Conservation (phyloP, 2,329 filamentous ascomycete genomes). For the Pseudogymnoascus sp. region DNA sequence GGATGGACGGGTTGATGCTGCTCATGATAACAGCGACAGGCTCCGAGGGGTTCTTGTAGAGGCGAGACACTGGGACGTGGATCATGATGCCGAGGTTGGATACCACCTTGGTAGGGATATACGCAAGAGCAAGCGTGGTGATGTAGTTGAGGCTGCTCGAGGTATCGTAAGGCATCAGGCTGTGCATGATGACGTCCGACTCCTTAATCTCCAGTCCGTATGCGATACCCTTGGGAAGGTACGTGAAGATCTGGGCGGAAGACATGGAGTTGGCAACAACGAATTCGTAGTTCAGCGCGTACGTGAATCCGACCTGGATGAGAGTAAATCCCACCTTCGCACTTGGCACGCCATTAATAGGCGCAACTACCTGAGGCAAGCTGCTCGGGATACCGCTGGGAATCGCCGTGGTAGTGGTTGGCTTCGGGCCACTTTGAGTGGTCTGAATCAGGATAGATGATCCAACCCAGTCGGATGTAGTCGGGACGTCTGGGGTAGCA, state of each 20-base stretch:
- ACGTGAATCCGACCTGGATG: slow-evolving; percentile 79
- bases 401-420: slow-evolving; percentile 23
- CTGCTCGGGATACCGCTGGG: slow-evolving; percentile 51
- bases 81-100: slow-evolving; percentile 61
- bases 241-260: slow-evolving; percentile 76
- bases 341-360: slow-evolving; percentile 51
- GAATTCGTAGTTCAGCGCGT: slow-evolving; percentile 74
- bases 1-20: slow-evolving; percentile 76
- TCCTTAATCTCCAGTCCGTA: slow-evolving; percentile 44
- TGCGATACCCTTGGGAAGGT: slow-evolving; percentile 62
- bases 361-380: slow-evolving; percentile 69
- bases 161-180: slow-evolving; percentile 71
- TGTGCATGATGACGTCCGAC: slow-evolving; percentile 58
- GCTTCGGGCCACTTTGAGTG: neutral
- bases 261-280: slow-evolving; percentile 64
- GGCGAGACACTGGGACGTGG: slow-evolving; percentile 57
- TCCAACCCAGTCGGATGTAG: slow-evolving; percentile 5
- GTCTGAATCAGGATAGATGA: neutral
- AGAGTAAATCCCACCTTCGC: slow-evolving; percentile 50
- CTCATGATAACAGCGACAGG: slow-evolving; percentile 66
- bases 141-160: slow-evolving; percentile 62
- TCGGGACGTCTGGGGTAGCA: neutral
- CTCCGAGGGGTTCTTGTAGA: slow-evolving; percentile 51
- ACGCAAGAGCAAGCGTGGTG: slow-evolving; percentile 70
- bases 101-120: slow-evolving; percentile 65